phyloP scores from a whole-genome alignment of 2,329 filamentous ascomycete genomes.

The Apiospora arundinis region DNA sequence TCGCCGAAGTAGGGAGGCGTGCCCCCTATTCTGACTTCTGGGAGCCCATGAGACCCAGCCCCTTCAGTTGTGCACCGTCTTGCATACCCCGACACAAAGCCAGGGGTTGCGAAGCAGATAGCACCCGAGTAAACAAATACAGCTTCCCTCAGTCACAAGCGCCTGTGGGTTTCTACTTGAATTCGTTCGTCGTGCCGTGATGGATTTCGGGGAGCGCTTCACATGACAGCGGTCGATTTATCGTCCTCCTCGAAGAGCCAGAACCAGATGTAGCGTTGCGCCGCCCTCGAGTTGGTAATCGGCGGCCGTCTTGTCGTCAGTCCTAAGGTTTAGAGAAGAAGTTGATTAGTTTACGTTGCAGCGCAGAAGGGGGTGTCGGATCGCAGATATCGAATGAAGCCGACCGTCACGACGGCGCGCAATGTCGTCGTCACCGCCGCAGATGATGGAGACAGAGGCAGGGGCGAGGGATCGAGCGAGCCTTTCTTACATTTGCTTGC shows the following conservation, averaged over 20 bases:
- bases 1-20: neutral
- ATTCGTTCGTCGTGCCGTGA: neutral
- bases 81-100: neutral
- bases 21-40: neutral
- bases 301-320: slow-evolving; percentile 89
- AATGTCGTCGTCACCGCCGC: neutral
- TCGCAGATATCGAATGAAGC: neutral
- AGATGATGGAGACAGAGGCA: too few species aligned
- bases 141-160: neutral
- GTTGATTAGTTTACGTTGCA: neutral
- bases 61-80: too few species aligned
- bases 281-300: slow-evolving; percentile 93
- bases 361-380: too few species aligned
- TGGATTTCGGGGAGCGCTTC: neutral
- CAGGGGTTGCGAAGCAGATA: neutral
- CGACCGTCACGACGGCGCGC: too few species aligned
- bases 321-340: slow-evolving; percentile 58
- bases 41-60: neutral
- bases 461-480: neutral
- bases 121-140: neutral
- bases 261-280: slow-evolving; percentile 91
- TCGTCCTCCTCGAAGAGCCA: slow-evolving; percentile 84
- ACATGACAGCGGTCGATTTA: slow-evolving; percentile 26
- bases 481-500: slow-evolving; percentile 85
- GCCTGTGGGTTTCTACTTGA: neutral